phyloP scores from a whole-genome alignment of 805 yeast species.

The Priceomyces haplophilus region DNA sequence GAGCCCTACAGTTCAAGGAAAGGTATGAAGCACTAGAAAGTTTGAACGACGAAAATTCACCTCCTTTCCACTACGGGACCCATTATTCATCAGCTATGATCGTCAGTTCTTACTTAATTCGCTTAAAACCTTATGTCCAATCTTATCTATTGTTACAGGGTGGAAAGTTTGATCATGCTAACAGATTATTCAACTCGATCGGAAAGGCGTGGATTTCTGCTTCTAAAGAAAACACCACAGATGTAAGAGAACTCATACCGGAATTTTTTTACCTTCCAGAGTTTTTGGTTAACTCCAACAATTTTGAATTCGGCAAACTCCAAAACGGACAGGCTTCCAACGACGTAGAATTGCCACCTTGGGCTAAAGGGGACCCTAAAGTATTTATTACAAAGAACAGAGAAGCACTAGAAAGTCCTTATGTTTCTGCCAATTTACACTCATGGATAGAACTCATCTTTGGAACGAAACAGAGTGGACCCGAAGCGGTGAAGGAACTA shows the following conservation, averaged over 20 bases:
- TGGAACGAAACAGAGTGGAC: conserved; percentile 77
- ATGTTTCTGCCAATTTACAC: conserved; percentile 72
- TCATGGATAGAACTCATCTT: conserved; percentile 84
- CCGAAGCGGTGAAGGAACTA: conserved; percentile 58
- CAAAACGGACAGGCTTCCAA: conserved; percentile 61
- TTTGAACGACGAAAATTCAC: conserved; percentile 54
- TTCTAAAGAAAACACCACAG: conserved; percentile 75
- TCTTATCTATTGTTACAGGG: conserved; percentile 79
- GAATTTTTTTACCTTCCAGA: conserved; percentile 85
- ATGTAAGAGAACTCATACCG: conserved; percentile 83
- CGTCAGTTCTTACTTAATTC: conserved; percentile 73
- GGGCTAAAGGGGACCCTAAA: conserved; percentile 80
- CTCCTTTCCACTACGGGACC: conserved; percentile 89
- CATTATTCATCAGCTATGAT: conserved; percentile 95
- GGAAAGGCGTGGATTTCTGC: conserved; percentile 82
- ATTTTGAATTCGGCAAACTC: conserved; percentile 64
- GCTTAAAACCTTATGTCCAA: conserved; percentile 77
- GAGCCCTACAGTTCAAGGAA: conserved; percentile 65
- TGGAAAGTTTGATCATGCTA: conserved; percentile 87
- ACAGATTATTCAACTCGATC: conserved; percentile 70
- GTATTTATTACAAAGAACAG: conserved; percentile 72
- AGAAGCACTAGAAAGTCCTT: conserved; percentile 79
- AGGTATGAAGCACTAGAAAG: conserved; percentile 69
- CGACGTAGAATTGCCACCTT: conserved; percentile 71
- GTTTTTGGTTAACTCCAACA: conserved; percentile 62